Conservation (phyloP, 148 eudicot genomes). For the Silene uniflora region DNA sequence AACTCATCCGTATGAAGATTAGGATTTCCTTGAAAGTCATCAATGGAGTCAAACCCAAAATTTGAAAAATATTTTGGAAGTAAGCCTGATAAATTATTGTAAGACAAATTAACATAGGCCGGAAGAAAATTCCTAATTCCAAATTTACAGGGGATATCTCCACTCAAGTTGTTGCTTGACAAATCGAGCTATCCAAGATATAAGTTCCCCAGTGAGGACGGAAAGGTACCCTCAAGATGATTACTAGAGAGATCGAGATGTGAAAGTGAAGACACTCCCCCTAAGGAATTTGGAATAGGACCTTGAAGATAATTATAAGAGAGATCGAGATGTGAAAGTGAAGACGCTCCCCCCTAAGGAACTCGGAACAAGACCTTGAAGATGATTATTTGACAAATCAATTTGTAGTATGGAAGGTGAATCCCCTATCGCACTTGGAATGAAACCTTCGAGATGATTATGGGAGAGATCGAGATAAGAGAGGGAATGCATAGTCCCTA, state of each 20-base stretch:
- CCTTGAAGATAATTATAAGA: background rate
- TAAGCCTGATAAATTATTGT: background rate
- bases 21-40: constrained; percentile 1
- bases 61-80: background rate
- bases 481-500: background rate
- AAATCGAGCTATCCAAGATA: background rate
- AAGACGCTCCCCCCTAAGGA: too few relatives aligned
- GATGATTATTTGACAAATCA: too few relatives aligned
- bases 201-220: background rate
- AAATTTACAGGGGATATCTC: background rate
- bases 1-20: background rate
- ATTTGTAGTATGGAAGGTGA: too few relatives aligned
- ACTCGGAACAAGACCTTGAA: too few relatives aligned
- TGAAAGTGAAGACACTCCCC: background rate
- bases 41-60: background rate
- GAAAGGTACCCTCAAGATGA: background rate
- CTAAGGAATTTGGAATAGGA: background rate
- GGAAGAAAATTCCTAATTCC: background rate
- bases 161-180: background rate
- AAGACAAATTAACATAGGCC: background rate
- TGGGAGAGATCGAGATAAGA: background rate
- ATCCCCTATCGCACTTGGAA: too few relatives aligned
- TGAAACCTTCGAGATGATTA: background rate
- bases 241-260: constrained; percentile 2
- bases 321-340: too few relatives aligned